Base-by-base conservation (phyloP, 2,329 filamentous ascomycete species). In the Diaporthe destruens region DNA sequence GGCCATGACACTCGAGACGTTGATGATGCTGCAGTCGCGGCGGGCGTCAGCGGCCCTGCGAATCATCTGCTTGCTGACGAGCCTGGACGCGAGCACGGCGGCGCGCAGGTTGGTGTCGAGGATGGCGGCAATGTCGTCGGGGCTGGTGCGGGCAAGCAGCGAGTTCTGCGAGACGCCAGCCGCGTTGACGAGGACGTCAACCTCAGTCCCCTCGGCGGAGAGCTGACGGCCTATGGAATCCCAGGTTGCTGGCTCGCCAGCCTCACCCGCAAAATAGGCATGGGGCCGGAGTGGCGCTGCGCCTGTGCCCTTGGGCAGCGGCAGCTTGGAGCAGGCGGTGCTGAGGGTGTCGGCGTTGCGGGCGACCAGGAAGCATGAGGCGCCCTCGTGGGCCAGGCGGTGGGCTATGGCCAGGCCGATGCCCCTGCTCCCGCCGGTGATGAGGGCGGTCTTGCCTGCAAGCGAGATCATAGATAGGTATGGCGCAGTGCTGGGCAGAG, bases 1-100 rank as follows among this genome's bases (percentile, higher is more conserved):
- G 0, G 91, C 94, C 57, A 97, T 87, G 39, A 97, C 84, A 61
- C 93, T 96, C 0, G 93, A 91, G 29, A 98, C 84, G 78, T 97
- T 97, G 80, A 97, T 91, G 74, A 97, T 95, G 78, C 90, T 93
- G 9, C 87, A 68, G 8, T 39, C 61, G 2, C 34, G 57, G 54
- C 68, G 72, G 23, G 59, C 32, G 11, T 44, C 42, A 39, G 51
- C 32, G 88, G 23, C 59, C 57, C 18, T 42, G 70, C 78, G 78
- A 75, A 86, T 80, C 87, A 90, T 88, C 63, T 77, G 80, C 72
- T 83, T 85, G 39, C 85, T 80, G 18, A 90, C 79, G 11, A 80
- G 81, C 77, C 87, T 88, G 78, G 91, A 93, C 3, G 88, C 89
- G 67, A 87, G 82, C 75, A 93, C 90, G 70, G 93, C 90, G 1